Evolutionary conservation across 2,329 filamentous ascomycete genomes (phyloP).

Genomic region (Ascochyta viciae-villosae): DNA sequence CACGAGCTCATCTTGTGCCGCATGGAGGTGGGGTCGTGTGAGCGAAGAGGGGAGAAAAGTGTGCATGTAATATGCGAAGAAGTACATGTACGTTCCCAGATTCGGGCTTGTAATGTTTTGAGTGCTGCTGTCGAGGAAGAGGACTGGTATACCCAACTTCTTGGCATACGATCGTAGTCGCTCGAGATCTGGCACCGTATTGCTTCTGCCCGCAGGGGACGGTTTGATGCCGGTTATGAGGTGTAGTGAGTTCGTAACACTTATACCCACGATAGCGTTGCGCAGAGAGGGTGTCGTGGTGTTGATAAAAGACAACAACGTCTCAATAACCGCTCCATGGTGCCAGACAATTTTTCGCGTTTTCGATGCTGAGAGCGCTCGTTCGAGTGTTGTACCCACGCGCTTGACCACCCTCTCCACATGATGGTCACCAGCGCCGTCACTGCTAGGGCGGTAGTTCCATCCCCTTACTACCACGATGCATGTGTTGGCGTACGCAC

Average conservation of each 20-base stretch:
- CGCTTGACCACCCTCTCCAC: slow-evolving; percentile 29
- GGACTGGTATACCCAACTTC: slow-evolving; percentile 33
- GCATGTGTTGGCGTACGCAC: slow-evolving; percentile 32
- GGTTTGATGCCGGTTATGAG: slow-evolving; percentile 29
- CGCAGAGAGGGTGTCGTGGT: slow-evolving; percentile 34
- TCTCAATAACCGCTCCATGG: slow-evolving; percentile 39
- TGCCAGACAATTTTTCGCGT: slow-evolving; percentile 42
- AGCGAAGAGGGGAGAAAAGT: slow-evolving; percentile 34
- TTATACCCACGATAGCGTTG: slow-evolving; percentile 29
- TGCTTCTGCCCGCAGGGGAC: slow-evolving; percentile 27
- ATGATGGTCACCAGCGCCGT: slow-evolving; percentile 17
- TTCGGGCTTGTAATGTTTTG: slow-evolving; percentile 32
- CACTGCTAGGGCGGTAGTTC: slow-evolving; percentile 16
- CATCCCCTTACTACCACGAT: slow-evolving; percentile 42
- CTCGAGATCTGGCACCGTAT: slow-evolving; percentile 32
- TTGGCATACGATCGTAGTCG: slow-evolving; percentile 33
- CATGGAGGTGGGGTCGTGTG: slow-evolving; percentile 28
- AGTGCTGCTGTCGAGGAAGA: slow-evolving; percentile 37
- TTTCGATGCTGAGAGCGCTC: slow-evolving; percentile 21
- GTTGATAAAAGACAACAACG: slow-evolving; percentile 41
- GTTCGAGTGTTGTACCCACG: slow-evolving; percentile 34
- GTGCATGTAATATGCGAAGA: slow-evolving; percentile 42
- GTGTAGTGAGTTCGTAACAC: slow-evolving; percentile 33
- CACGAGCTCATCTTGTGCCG: slow-evolving; percentile 37
- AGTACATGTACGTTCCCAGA: slow-evolving; percentile 41